These are phyloP conservation scores for Blastocladiella britannica DNA, from an alignment of 192 early-diverging fungal species.

Conservation along the genomic window DNA sequence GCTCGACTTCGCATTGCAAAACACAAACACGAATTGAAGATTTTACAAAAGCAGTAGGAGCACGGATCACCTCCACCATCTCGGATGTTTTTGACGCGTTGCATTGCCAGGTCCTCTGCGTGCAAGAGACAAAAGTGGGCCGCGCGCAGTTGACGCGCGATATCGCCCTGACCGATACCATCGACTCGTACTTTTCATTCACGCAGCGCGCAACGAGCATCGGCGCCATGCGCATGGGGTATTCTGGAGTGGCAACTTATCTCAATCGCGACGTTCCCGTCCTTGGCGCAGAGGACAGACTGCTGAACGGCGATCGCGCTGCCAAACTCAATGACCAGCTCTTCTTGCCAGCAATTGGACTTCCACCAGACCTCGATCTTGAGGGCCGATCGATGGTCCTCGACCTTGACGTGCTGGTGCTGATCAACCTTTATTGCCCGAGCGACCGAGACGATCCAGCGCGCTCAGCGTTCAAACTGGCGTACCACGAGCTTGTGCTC, in stretches of 20 bases:
- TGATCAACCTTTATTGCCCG: slow-evolving; percentile 55
- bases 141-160: slow-evolving; percentile 30
- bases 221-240: slow-evolving; percentile 17
- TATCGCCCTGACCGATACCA: slow-evolving; percentile 39
- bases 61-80: slow-evolving; percentile 6
- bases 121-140: slow-evolving; percentile 59
- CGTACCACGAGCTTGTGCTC: slow-evolving; percentile 23
- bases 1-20: not conserved
- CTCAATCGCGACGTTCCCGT: slow-evolving; percentile 26
- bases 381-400: slow-evolving; percentile 52
- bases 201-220: slow-evolving; percentile 17
- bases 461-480: slow-evolving; percentile 27
- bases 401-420: slow-evolving; percentile 51
- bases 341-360: slow-evolving; percentile 1
- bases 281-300: slow-evolving; percentile 42
- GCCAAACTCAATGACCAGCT: not conserved
- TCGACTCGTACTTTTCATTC: slow-evolving; percentile 51
- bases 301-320: slow-evolving; percentile 22
- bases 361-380: slow-evolving; percentile 22
- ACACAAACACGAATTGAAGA: not conserved
- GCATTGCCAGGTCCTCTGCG: slow-evolving; percentile 36
- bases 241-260: slow-evolving; percentile 52
- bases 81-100: slow-evolving; percentile 7
- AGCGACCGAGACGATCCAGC: slow-evolving; percentile 20
- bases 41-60: slow-evolving; percentile 4